Evolutionary conservation across 2,329 filamentous ascomycete genomes (phyloP), one percentile per base, ranked within the genome.

Genomic region (Microdochium trichocladiopsis): DNA sequence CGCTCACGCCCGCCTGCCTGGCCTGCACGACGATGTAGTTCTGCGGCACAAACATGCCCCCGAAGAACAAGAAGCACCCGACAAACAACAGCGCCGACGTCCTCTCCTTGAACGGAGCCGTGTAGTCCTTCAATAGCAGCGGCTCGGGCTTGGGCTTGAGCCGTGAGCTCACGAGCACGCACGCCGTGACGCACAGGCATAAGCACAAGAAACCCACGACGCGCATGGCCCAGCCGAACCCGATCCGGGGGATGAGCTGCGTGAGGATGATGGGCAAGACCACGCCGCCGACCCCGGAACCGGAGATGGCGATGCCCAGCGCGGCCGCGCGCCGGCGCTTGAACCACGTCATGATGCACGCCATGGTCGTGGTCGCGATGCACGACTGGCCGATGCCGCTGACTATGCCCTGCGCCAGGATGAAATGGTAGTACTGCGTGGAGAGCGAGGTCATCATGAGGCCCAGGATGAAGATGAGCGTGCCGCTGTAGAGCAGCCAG

Each of bases 391-490:
- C 70, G n/a, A 72, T 52, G 22, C 63, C 58, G 31, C 56, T 55
- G 22, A 67, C 60, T 28, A 72, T 50, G 24, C 62, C 61, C 59
- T 73, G 70, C n/a, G 69, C 61, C 3, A 72, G 66, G 54, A 73
- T 57, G 58, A 72, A 64, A 57, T 73, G 70, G 59, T 70, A 72
- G 61, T 69, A 72, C 56, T 69, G 37, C 37, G 60, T 61, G 10
- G 61, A 62, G n/a, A 85, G 67, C 36, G 74, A 78, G 1, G 77
- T 73, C 77, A 84, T 81, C 80, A 86, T 84, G 10, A 85, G 61
- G 4, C 78, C 77, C 51, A 85, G 77, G 25, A 82, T 67, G 59
- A 81, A 77, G 48, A 80, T 60, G 37, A 81, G 61, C 2, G 75
- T 75, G 48, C 81, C 81, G 37, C 68, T 55, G 11, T 78, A 45